Percentiles rank a stretch among this genome's conserved stretches.
phyloP scores from a whole-genome alignment of 805 yeast species.

The Yarrowia sp. region DNA sequence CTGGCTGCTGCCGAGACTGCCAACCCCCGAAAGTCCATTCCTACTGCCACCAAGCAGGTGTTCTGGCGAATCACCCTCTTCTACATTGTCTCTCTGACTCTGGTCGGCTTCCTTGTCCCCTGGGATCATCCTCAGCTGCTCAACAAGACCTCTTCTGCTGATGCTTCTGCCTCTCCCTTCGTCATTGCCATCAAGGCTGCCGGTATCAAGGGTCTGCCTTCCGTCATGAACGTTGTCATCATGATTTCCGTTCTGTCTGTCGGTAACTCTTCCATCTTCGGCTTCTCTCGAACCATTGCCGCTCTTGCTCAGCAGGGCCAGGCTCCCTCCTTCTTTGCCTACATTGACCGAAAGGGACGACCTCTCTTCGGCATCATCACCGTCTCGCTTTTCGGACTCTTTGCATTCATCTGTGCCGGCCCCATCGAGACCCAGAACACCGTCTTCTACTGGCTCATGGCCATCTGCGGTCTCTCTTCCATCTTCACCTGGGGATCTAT shows the following conservation, averaged over 20 bases:
- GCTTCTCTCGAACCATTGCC: conserved; percentile 63
- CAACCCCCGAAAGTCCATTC: conserved; percentile 63
- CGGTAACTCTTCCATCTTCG: conserved; percentile 67
- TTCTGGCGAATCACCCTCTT: conserved; percentile 73
- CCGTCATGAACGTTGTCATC: conserved; percentile 65
- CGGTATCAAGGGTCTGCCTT: conserved; percentile 60
- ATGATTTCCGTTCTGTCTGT: conserved; percentile 63
- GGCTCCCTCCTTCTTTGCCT: conserved; percentile 57
- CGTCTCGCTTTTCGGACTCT: conserved; percentile 48
- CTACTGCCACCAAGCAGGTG: conserved; percentile 70
- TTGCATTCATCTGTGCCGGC: conserved; percentile 60
- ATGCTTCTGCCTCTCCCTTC: conserved; percentile 70
- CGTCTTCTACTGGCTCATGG: conserved; percentile 64
- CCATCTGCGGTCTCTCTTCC: conserved; percentile 60
- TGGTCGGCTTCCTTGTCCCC: conserved; percentile 68
- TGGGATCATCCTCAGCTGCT: conserved; percentile 50
- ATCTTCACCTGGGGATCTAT: conserved; percentile 65
- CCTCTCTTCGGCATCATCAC: conserved; percentile 62
- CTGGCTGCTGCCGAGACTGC: conserved; percentile 69
- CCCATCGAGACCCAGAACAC: conserved; percentile 50
- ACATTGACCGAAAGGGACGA: conserved; percentile 69
- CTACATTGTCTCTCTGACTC: conserved; percentile 55
- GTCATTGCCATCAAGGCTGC: conserved; percentile 67
- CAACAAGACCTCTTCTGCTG: conserved; percentile 39
- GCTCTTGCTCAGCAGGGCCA: conserved; percentile 61